Evolutionary conservation across 1,284 basidiomycete genomes (phyloP), one percentile per base, ranked within the genome.

Genomic region (Sporisorium exsertum): DNA sequence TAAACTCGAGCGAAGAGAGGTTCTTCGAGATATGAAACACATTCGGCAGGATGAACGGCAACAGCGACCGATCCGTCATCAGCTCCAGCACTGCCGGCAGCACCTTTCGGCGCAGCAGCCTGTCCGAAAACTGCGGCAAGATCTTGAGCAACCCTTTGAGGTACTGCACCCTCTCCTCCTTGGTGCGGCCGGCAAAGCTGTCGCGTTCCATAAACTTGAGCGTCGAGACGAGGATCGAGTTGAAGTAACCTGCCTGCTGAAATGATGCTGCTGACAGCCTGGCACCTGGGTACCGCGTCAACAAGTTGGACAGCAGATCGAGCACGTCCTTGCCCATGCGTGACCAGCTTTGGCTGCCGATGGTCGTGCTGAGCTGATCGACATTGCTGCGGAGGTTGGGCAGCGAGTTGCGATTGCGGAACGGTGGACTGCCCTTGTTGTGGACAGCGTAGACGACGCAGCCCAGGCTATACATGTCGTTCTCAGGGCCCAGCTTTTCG

Each of bases 11-110:
- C 15, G 64, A 69, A 7, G 64, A 90, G 49, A 98, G 88, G 29
- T 91, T 89, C 72, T 90, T 91, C 12, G 93, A 91, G 69, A 99
- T 99, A 63, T 90, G 89, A 82, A 98, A 97, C n/a, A 98, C 92
- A 85, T 97, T 97, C 1, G 96, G 96, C n/a, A 99, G 88, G 69
- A 99, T 93, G 85, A 97, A 97, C 1, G 97, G 96, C 54, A 99
- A 87, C n/a, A 85, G 68, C 5, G 78, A 72, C 0, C 79, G 67
- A 57, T 81, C 81, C n/a, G 70, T 78, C 81, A 83, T 83, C 26
- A 82, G 65, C 62, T 97, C 83, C 33, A 82, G 57, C 32, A 81
- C 88, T 26, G 93, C 92, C 2, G 96, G 95, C n/a, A 99, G 87
- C 58, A 99, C 93, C 86, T 99, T 99, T 51, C 95, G 90, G 64